phyloP scores from a whole-genome alignment of 2,329 filamentous ascomycete genomes.

The Colletotrichum sp. region DNA sequence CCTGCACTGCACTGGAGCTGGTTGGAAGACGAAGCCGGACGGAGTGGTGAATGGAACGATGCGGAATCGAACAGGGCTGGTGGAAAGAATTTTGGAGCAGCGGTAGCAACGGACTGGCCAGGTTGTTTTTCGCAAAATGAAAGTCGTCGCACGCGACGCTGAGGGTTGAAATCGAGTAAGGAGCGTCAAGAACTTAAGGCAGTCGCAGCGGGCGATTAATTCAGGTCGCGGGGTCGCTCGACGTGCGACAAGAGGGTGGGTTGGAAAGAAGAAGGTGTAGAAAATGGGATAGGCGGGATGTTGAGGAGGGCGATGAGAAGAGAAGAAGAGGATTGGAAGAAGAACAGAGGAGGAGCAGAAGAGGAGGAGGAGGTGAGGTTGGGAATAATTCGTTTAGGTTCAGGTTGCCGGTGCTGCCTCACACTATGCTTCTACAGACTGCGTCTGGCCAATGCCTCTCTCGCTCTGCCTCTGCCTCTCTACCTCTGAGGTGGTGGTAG shows the following conservation, averaged over 20 bases:
- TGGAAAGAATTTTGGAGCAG: not conserved
- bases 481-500: not conserved
- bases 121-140: conserved; percentile 19
- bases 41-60: not conserved
- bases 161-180: conserved; percentile 12
- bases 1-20: not conserved
- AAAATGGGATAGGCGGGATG: not conserved
- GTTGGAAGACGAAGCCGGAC: not conserved
- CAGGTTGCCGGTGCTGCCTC: conserved; percentile 9
- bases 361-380: conserved; percentile 14
- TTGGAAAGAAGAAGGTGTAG: conserved; percentile 2
- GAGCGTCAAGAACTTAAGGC: conserved; percentile 18
- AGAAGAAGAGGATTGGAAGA: not conserved
- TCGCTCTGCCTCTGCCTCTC: not conserved
- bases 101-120: not conserved
- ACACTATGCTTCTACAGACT: not conserved
- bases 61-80: not conserved
- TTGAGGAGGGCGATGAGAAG: not conserved
- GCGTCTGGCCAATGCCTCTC: not conserved
- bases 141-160: conserved; percentile 23
- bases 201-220: not conserved
- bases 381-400: conserved; percentile 18
- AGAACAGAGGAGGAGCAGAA: not conserved
- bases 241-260: conserved; percentile 8
- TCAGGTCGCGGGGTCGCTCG: conserved; percentile 12